Percentiles rank a stretch among this genome's conserved stretches.
Evolutionary conservation across 2,329 filamentous ascomycete genomes (phyloP).

Genomic region (Bipolaris gigantea): DNA sequence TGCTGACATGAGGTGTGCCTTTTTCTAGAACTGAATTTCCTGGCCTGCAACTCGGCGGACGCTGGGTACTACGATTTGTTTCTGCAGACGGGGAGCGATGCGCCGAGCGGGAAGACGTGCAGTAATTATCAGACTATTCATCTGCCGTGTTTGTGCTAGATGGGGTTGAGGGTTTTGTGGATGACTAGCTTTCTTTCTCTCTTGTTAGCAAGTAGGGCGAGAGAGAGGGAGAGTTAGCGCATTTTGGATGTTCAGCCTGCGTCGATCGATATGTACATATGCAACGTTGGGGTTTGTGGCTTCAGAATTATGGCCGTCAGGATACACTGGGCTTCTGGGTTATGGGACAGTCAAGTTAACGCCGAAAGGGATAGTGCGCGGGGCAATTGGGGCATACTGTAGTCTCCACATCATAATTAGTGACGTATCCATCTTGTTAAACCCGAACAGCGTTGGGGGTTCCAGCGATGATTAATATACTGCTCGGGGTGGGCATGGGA

Average conservation of each 20-base stretch:
- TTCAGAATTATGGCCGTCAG: too few relatives aligned
- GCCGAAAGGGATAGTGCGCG: background rate
- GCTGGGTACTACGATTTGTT: constrained; percentile 55
- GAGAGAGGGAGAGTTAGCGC: too few relatives aligned
- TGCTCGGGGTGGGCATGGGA: background rate
- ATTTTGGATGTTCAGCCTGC: too few relatives aligned
- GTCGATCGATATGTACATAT: too few relatives aligned
- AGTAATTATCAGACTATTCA: constrained; percentile 60
- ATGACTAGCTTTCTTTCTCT: too few relatives aligned
- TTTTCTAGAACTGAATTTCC: constrained; percentile 52
- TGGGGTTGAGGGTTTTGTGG: too few relatives aligned
- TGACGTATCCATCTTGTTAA: constrained; percentile 13
- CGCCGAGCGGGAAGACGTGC: constrained; percentile 54
- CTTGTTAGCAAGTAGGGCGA: too few relatives aligned
- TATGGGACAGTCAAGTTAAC: constrained; percentile 6
- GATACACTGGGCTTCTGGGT: background rate
- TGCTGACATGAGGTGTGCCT: background rate
- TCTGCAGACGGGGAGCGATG: constrained; percentile 56
- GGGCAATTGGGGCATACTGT: background rate
- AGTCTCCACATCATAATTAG: constrained; percentile 7
- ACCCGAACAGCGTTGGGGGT: background rate
- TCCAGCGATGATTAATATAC: constrained; percentile 5
- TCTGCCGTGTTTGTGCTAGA: constrained; percentile 54
- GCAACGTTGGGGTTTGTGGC: too few relatives aligned
- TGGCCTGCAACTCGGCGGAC: constrained; percentile 50